Base-by-base conservation (phyloP, 2,329 filamentous ascomycete genomes). In the Zymoseptoria tritici region DNA sequence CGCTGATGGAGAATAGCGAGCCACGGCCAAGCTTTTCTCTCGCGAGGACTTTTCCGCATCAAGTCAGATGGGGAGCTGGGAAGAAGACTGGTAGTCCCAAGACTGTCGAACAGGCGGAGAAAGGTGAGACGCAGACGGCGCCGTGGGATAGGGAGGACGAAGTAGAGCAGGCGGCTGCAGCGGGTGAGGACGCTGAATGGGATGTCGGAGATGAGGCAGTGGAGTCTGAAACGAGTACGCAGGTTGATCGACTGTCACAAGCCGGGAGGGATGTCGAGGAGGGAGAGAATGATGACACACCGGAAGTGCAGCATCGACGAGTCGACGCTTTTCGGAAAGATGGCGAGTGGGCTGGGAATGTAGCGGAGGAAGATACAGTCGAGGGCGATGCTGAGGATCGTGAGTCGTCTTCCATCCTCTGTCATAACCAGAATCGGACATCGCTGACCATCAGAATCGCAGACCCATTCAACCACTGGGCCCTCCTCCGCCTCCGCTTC, bases 401-500 rank as follows among this genome's bases (percentile, higher is more conserved):
- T 42, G 24, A 42, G 24, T 24, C 53, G 19, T 49, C 53, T 42
- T 24, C 13, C 16, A 22, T 9, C 11, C 54, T 20, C 13, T 49
- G 31, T n/a, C 50, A 54, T 26, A 42, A 13, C 1, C 52, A 53
- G 9, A n/a, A 11, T 7, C 5, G n/a, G 16, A 22, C 31, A 2
- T 52, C 9, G 42, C 24, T 54, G 49, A n/a, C 51, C 56, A n/a
- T 22, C 6, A 5, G 4, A n/a, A 2, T 8, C 31, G 13, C 11
- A 56, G 36, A 21, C 55, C 61, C 65, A 0, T 67, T 67, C 61
- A 77, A 63, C 62, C 77, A 9, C n/a, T 88, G 85, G 85, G 79
- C 76, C 52, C 76, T 75, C 51, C 70, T 84, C 51, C 79, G 85
- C 26, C 72, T 76, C 16, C 67, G 74, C 42, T 75, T 81, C 51